phyloP scores from a whole-genome alignment of 345 rosid species.

The Hibiscus trionum region DNA sequence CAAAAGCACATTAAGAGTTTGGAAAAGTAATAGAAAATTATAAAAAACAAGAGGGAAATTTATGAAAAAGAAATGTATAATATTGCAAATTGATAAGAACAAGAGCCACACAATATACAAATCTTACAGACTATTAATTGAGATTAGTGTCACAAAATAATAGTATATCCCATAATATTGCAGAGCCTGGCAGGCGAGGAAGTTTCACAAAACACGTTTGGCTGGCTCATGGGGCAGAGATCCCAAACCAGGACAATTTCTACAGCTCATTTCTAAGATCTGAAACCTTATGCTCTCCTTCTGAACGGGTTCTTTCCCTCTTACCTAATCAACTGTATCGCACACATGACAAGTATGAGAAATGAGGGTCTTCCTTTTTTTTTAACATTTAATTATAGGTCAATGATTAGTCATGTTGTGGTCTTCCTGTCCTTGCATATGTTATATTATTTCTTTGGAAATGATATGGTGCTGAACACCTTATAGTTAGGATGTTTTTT shows the following conservation, averaged over 20 bases:
- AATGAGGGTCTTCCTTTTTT: neutral
- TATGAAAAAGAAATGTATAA: neutral
- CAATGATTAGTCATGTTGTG: neutral
- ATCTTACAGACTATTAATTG: neutral
- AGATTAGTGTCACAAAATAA: neutral
- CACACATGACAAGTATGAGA: slow-evolving; percentile 6
- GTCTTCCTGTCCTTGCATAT: neutral
- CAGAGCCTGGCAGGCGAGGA: neutral
- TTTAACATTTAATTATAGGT: neutral
- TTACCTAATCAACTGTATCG: neutral
- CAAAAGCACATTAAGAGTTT: no score
- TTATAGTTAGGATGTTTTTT: no score
- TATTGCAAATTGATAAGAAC: neutral
- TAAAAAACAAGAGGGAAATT: neutral
- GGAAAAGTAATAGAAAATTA: no score
- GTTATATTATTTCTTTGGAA: no score
- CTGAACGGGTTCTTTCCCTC: neutral
- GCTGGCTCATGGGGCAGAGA: slow-evolving; percentile 16
- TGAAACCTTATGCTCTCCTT: neutral
- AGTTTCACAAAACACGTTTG: slow-evolving; percentile 10
- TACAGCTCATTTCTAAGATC: slow-evolving; percentile 31
- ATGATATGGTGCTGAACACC: no score
- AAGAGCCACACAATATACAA: neutral
- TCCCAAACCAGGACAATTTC: slow-evolving; percentile 1
- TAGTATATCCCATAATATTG: neutral